Conservation (phyloP, 2,329 filamentous ascomycete genomes). For the Microdochium paspali region DNA sequence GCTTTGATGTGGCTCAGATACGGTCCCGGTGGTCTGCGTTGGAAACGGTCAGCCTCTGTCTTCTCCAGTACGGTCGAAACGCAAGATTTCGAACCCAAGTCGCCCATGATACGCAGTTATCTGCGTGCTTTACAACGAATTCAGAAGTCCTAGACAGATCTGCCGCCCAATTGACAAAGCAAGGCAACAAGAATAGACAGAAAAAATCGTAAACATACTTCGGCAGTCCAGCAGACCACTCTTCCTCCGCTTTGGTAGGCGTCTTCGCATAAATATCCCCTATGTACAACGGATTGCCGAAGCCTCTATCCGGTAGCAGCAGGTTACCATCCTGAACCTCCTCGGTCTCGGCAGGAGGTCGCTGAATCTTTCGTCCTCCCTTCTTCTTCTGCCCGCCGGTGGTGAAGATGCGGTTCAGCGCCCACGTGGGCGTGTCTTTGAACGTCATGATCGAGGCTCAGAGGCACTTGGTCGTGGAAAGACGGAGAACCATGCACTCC, state of each 20-base stretch:
- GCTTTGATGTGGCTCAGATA: slow-evolving; percentile 10
- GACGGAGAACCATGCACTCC: too few species aligned
- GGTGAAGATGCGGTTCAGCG: not conserved
- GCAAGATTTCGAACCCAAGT: not conserved
- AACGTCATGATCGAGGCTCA: not conserved
- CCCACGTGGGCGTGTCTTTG: not conserved
- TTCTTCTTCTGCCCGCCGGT: too few species aligned
- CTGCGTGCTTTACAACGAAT: too few species aligned
- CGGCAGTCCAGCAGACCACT: not conserved
- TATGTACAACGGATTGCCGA: not conserved
- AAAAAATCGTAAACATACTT: not conserved
- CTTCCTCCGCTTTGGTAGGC: not conserved
- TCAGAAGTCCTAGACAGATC: too few species aligned
- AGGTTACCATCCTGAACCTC: not conserved
- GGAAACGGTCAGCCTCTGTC: too few species aligned
- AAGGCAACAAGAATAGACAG: not conserved
- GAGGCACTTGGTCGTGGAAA: too few species aligned
- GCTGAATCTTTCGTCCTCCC: not conserved
- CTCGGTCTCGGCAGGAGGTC: not conserved
- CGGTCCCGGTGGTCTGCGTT: slow-evolving; percentile 6
- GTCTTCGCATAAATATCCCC: not conserved
- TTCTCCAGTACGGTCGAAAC: not conserved
- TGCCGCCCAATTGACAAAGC: too few species aligned
- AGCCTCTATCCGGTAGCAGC: not conserved
- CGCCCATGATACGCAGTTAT: not conserved